Conservation (phyloP, 176 grass and related monocot genomes). For the barley (Hordeum vulgare) region DNA sequence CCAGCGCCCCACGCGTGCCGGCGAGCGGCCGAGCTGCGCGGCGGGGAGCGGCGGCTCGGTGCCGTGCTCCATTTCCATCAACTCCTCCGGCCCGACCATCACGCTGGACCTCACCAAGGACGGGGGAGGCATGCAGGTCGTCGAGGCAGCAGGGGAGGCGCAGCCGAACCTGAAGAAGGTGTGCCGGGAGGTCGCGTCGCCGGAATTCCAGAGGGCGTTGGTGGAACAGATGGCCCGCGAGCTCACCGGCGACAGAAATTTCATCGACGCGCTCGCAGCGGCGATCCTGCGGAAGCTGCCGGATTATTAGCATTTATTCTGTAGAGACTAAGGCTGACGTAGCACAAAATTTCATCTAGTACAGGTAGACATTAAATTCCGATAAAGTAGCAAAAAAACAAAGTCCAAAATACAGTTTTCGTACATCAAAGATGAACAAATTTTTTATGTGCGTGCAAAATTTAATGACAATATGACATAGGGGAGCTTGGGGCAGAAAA, state of each 20-base stretch:
- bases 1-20: slow-evolving; percentile 6
- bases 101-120: slow-evolving; percentile 60
- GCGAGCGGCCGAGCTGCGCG: background rate
- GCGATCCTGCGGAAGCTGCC: slow-evolving; percentile 55
- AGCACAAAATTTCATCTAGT: too few species aligned
- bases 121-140: background rate
- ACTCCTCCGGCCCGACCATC: slow-evolving; percentile 53
- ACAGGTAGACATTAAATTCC: too few species aligned
- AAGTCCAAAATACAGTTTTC: too few species aligned
- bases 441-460: too few species aligned
- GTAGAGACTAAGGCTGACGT: too few species aligned
- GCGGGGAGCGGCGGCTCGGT: background rate
- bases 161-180: slow-evolving; percentile 21
- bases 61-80: slow-evolving; percentile 55
- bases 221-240: slow-evolving; percentile 63
- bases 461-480: too few species aligned
- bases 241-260: slow-evolving; percentile 54
- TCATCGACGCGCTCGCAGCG: slow-evolving; percentile 46
- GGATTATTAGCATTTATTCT: too few species aligned
- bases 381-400: too few species aligned
- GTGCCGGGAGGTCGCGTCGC: slow-evolving; percentile 35
- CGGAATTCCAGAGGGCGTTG: slow-evolving; percentile 48
- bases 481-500: too few species aligned
- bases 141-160: background rate
- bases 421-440: too few species aligned